phyloP scores from a whole-genome alignment of 257 asterid genomes.

The Galeopsis tetrahit region DNA sequence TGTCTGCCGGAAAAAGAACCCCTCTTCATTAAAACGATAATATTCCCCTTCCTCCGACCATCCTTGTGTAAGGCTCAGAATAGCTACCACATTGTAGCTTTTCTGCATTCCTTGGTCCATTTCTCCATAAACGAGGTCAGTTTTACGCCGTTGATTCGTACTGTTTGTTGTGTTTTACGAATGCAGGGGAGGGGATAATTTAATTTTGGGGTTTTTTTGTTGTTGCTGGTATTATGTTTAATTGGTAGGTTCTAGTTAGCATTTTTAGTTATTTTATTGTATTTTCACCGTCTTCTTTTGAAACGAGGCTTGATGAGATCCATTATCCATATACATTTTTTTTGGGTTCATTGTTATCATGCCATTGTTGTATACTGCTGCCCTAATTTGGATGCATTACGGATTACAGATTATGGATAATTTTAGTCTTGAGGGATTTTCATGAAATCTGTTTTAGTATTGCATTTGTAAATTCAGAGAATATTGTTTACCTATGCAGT shows the following conservation, averaged over 20 bases:
- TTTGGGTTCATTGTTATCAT: background rate
- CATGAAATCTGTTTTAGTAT: conserved; percentile 3
- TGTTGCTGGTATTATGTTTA: background rate
- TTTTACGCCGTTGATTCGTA: background rate
- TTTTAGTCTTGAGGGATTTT: background rate
- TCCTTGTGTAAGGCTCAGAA: background rate
- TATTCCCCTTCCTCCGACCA: background rate
- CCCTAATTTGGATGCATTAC: background rate
- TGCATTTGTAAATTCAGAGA: conserved; percentile 22
- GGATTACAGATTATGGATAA: background rate
- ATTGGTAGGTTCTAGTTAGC: background rate
- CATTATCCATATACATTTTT: too few relatives aligned
- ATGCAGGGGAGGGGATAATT: conserved; percentile 5
- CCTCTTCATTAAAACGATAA: background rate
- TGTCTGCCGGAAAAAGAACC: conserved; percentile 47
- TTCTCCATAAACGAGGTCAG: conserved; percentile 12
- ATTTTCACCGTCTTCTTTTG: background rate
- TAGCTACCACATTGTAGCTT: conserved; percentile 7
- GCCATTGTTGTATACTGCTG: background rate
- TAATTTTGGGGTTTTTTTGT: conserved; percentile 19
- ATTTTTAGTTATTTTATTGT: background rate
- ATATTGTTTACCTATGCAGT: background rate
- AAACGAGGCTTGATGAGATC: background rate
- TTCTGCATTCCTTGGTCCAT: conserved; percentile 20
- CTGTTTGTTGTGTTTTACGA: conserved; percentile 14